Conservation (phyloP, 805 yeast species). For the Jamesozyma jinghongensis region DNA sequence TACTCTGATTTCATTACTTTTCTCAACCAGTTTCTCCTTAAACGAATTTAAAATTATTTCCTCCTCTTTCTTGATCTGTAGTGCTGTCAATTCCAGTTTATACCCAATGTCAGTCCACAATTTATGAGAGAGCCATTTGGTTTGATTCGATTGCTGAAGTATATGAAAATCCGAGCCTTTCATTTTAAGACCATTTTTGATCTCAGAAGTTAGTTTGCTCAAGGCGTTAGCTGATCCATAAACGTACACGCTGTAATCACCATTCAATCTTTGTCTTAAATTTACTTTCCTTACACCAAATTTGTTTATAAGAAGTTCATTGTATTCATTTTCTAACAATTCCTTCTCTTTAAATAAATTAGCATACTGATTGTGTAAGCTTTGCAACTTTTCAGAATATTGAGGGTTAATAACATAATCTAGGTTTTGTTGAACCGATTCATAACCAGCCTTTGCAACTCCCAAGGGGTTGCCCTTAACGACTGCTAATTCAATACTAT, state of each 20-base stretch:
- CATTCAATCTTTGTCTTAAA: conserved; percentile 35
- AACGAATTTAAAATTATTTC: conserved; percentile 41
- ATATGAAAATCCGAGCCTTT: conserved; percentile 18
- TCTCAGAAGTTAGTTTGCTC: conserved; percentile 13
- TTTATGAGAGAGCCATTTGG: conserved; percentile 37
- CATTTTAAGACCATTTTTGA: conserved; percentile 10
- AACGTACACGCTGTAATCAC: conserved; percentile 43
- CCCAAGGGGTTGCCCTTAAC: background rate
- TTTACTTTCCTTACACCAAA: conserved; percentile 26
- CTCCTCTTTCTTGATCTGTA: conserved; percentile 49
- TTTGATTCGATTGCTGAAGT: conserved; percentile 34
- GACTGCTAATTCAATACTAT: background rate
- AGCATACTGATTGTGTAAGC: conserved; percentile 31
- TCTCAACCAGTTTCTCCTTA: conserved; percentile 36
- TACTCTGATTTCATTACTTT: conserved; percentile 40
- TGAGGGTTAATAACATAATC: conserved; percentile 31
- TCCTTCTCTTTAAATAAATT: conserved; percentile 22
- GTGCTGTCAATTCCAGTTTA: conserved; percentile 36
- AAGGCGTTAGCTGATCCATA: conserved; percentile 31
- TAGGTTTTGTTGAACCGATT: too few relatives aligned
- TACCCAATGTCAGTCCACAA: conserved; percentile 49
- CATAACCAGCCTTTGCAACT: too few relatives aligned
- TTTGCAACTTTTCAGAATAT: conserved; percentile 28
- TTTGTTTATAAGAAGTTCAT: conserved; percentile 20
- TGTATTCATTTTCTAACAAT: conserved; percentile 24